These are phyloP conservation scores for Pestalotiopsis sp. DNA, from an alignment of 2,329 filamentous ascomycete genomes.

Conservation along the genomic window DNA sequence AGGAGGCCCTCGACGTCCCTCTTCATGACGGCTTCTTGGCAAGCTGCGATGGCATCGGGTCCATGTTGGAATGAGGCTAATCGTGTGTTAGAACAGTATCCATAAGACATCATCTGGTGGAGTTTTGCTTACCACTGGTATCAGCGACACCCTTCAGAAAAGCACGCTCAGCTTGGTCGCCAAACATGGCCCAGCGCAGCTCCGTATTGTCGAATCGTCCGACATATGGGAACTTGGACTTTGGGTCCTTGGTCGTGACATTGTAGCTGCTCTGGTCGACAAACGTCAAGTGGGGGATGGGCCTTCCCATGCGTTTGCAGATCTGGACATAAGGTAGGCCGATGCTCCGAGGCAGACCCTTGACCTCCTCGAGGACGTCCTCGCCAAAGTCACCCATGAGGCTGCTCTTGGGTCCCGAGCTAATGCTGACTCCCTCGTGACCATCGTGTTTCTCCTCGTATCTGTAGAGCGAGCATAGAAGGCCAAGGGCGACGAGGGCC, in stretches of 20 bases:
- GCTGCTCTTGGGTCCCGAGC: constrained; percentile 30
- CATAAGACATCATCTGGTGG: not conserved
- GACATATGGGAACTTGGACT: constrained; percentile 51
- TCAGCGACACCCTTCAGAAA: constrained; percentile 54
- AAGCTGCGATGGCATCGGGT: constrained; percentile 53
- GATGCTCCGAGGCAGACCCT: constrained; percentile 50
- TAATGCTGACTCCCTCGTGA: constrained; percentile 47
- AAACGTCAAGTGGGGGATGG: constrained; percentile 54
- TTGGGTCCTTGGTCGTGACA: constrained; percentile 49
- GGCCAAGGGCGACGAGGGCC: constrained; percentile 52
- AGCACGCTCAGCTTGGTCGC: constrained; percentile 52
- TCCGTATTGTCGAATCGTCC: constrained; percentile 56
- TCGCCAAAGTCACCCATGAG: constrained; percentile 54
- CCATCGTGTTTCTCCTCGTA: constrained; percentile 57
- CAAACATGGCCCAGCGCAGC: constrained; percentile 56
- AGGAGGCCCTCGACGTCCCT: constrained; percentile 52
- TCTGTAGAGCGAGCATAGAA: constrained; percentile 56
- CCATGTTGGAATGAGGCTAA: constrained; percentile 52
- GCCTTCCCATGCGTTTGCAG: constrained; percentile 52
- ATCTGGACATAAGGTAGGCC: constrained; percentile 53
- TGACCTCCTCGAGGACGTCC: constrained; percentile 51
- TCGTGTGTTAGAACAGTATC: not conserved
- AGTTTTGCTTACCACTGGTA: constrained; percentile 38
- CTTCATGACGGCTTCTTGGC: constrained; percentile 58
- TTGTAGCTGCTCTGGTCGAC: constrained; percentile 58